Evolutionary conservation across 2,329 filamentous ascomycete genomes (phyloP), one percentile per base, ranked within the genome.

Genomic region (Penicillium sp.): DNA sequence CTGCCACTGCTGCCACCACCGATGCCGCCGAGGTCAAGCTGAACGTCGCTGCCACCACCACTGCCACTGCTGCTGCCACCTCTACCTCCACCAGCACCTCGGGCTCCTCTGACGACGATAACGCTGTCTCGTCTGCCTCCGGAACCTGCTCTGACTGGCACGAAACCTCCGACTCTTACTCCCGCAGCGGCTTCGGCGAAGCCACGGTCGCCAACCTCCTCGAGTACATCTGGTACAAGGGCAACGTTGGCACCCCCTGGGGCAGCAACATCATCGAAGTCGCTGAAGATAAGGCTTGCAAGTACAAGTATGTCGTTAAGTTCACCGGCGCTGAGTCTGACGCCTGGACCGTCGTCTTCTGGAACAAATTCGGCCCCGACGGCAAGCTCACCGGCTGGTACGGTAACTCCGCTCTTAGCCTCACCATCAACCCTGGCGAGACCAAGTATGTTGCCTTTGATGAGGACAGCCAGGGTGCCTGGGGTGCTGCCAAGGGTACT

Each of bases 221-320:
- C 30, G 61, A 65, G 35, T 61, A 64, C 48, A 65, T 70, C 59
- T 66, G 67, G 58, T 78, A 73, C 66, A 62, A 63, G 23, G 77
- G 77, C 54, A 79, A 79, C 65, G 60, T 72, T 48, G 77, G 77
- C 57, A 65, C 21, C 58, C 77, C 77, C 7, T 78, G 75, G 70
- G 76, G 78, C 58, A 76, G 74, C 73, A 78, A 79, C 75, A 76
- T 78, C 61, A 73, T 76, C 63, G 64, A 76, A 60, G 71, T 81
- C 61, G 51, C 69, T 61, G 69, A 73, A 65, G 61, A 66, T 51
- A 66, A 70, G 21, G 75, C 75, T 58, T 67, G 61, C 67, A 47
- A 69, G 47, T 79, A 78, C 74, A 70, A 76, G 66, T 70, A 78
- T 65, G 76, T 79, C 51, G 58, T 73, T 46, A 66, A 72, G 30